These are phyloP conservation scores for Yarrowia yakushimensis DNA, from an alignment of 805 yeast species.

Conservation along the genomic window DNA sequence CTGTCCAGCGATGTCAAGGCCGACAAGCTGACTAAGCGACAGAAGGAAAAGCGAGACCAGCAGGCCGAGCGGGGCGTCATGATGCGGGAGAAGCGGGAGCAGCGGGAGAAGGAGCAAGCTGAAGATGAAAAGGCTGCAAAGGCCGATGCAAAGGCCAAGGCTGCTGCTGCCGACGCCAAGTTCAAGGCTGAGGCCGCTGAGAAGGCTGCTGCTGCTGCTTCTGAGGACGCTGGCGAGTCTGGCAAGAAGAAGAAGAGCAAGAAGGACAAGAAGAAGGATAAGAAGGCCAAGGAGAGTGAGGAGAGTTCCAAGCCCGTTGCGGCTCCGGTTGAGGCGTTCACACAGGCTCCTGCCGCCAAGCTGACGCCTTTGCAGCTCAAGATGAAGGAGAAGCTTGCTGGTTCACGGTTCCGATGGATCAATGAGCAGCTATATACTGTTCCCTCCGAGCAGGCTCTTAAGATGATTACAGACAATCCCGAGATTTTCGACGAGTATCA, in stretches of 20 bases:
- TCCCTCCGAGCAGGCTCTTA: conserved; percentile 70
- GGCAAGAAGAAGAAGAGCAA: conserved; percentile 22
- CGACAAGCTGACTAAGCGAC: conserved; percentile 28
- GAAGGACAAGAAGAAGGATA: conserved; percentile 27
- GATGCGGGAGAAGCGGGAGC: conserved; percentile 29
- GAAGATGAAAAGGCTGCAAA: neutral
- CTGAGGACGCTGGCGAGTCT: conserved; percentile 1
- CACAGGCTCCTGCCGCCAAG: conserved; percentile 25
- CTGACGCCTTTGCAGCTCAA: conserved; percentile 60
- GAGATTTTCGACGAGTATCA: conserved; percentile 90
- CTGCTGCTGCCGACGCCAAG: conserved; percentile 11
- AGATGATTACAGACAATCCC: conserved; percentile 75
- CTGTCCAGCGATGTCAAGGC: conserved; percentile 48
- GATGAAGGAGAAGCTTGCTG: conserved; percentile 91
- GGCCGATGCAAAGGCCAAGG: conserved; percentile 3
- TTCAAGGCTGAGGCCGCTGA: conserved; percentile 4
- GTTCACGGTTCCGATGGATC: conserved; percentile 96
- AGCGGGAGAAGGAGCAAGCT: conserved; percentile 26
- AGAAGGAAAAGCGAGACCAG: conserved; percentile 33
- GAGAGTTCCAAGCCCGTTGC: conserved; percentile 21
- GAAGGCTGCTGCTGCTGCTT: conserved; percentile 17
- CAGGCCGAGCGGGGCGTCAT: conserved; percentile 32
- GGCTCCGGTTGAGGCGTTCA: conserved; percentile 3
- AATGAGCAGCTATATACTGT: conserved; percentile 94
- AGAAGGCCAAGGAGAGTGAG: conserved; percentile 29